A percentile compares a stretch with the other conserved stretches of the same genome.
phyloP scores from a whole-genome alignment of 164 flowering plant species.

The Dillenia turbinata region DNA sequence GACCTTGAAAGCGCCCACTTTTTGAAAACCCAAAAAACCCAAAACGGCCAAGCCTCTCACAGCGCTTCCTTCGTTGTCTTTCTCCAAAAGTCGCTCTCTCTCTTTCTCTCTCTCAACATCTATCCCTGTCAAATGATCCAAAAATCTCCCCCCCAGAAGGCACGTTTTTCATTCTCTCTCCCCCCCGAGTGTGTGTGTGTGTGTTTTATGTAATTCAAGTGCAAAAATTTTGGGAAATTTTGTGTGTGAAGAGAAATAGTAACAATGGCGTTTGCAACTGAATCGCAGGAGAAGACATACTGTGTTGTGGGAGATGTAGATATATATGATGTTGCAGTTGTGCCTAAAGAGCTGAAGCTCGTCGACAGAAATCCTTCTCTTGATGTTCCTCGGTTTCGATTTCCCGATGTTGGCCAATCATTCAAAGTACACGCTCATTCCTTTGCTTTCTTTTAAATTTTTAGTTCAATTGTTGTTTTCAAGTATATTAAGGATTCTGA shows the following conservation, averaged over 20 bases:
- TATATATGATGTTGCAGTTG: slow-evolving; percentile 37
- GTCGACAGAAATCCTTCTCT: slow-evolving; percentile 25
- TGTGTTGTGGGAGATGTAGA: slow-evolving; percentile 47
- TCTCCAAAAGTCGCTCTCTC: background rate
- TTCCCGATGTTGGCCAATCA: slow-evolving; percentile 39
- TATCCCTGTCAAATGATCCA: slow-evolving; percentile 10
- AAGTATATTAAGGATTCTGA: background rate
- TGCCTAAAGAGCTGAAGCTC: slow-evolving; percentile 38
- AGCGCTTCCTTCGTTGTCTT: too few relatives aligned
- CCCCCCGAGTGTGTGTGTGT: background rate
- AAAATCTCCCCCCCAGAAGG: slow-evolving; percentile 17
- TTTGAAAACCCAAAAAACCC: too few relatives aligned
- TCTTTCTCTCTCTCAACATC: background rate
- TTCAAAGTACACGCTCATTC: slow-evolving; percentile 28
- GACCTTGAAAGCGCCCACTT: too few relatives aligned
- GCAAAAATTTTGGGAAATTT: too few relatives aligned
- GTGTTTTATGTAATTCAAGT: background rate
- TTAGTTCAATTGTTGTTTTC: background rate
- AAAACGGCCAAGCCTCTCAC: too few relatives aligned
- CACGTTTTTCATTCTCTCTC: slow-evolving; percentile 1
- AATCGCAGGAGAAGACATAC: slow-evolving; percentile 46
- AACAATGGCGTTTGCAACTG: slow-evolving; percentile 37
- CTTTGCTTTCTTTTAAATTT: background rate
- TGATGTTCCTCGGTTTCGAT: slow-evolving; percentile 35
- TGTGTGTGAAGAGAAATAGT: too few relatives aligned